Evolutionary conservation across 306 rosid genomes (phyloP).

Genomic region (Erythrophleum fordii): DNA sequence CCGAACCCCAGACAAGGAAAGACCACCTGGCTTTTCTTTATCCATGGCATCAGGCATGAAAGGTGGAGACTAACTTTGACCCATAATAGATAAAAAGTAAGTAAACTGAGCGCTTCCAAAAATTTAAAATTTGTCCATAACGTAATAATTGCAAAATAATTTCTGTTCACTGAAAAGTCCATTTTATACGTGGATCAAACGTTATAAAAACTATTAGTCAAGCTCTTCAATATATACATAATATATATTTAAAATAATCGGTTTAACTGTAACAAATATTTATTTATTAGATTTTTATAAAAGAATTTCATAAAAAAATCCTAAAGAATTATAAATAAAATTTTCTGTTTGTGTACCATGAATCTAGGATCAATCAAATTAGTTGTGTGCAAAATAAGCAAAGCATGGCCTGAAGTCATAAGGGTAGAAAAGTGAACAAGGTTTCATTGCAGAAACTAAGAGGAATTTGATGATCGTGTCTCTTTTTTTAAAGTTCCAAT

Average conservation of each 20-base stretch:
- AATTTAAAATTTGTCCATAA: constrained; percentile 22
- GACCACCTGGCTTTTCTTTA: constrained; percentile 35
- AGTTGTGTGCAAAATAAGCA: constrained; percentile 16
- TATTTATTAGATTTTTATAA: not conserved
- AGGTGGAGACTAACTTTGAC: constrained; percentile 41
- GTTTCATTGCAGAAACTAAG: constrained; percentile 38
- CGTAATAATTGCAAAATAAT: not conserved
- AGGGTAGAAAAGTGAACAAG: constrained; percentile 32
- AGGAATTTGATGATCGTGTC: constrained; percentile 40
- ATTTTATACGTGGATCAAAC: too few species aligned
- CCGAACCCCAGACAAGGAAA: constrained; percentile 39
- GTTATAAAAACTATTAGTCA: too few species aligned
- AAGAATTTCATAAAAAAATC: too few species aligned
- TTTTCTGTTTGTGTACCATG: not conserved
- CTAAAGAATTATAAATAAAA: not conserved
- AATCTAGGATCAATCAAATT: constrained; percentile 36
- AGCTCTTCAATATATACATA: too few species aligned
- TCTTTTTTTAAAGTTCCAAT: constrained; percentile 45
- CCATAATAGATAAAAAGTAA: not conserved
- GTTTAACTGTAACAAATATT: too few species aligned
- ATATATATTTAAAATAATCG: not conserved
- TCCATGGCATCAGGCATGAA: constrained; percentile 34
- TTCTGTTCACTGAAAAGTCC: not conserved
- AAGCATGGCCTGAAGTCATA: constrained; percentile 37
- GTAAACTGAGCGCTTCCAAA: not conserved